Evolutionary conservation across 768 basidiomycete species (phyloP), one percentile per base, ranked within the genome.

Genomic region (Kwoniella botswanensis): DNA sequence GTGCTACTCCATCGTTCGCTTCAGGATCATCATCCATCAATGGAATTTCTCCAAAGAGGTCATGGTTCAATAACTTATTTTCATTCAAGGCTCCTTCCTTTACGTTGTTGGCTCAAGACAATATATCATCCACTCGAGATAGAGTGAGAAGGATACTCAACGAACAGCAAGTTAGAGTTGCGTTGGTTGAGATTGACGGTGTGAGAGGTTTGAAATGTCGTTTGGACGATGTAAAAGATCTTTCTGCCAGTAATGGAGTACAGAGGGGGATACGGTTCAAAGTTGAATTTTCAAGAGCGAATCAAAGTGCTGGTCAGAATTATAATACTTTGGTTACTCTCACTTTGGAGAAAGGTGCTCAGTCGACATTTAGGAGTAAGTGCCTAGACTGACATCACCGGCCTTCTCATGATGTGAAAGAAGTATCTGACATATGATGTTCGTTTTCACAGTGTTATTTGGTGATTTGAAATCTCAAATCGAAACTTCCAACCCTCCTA

Each of bases 61-160:
- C 87, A 62, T 98, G 95, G 96, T 88, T 99, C 71, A 89, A 89
- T 55, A 92, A 90, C 76, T 87, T 97, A 53, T 95, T 98, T 88
- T 91, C 89, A 80, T 90, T 93, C 85, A 93, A 91, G 77, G 89
- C 92, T 12, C 63, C 77, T 7, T 73, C 85, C 24, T 85, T 83
- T 71, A 84, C 83, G 0, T 75, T 86, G 57, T 76, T 82, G 69
- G 85, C 85, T 13, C 80, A 77, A 63, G 84, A 85, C 67, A 82
- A 79, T 46, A 82, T 83, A 12, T 86, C 88, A 71, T 89, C 87
- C 52, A 92, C 93, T 6, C 86, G 91, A 60, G 88, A 89, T 74
- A 90, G 92, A 77, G 92, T 92, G 82, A 87, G 89, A 69, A 86
- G 88, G 59, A 82, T 94, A 55, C 86, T 99, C 71, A 88, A 89